Base-by-base conservation (phyloP, 164 flowering plant genomes). In the Liriodendron chinense region DNA sequence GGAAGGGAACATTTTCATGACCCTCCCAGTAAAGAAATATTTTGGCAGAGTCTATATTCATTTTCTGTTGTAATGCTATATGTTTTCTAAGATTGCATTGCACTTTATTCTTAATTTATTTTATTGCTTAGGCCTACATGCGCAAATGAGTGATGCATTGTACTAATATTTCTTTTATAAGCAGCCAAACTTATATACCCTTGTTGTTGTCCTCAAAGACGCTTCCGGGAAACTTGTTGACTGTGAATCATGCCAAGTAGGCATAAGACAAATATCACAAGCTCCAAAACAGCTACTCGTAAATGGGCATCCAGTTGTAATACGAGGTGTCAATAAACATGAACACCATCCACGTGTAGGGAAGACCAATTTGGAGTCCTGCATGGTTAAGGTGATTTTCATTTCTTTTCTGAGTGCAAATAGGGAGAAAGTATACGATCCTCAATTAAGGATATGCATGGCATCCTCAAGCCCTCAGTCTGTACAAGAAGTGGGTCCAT, bases 291-390 rank as follows among this genome's bases (percentile, higher is more conserved):
- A 92, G 83, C 80, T 96, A 59, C 94, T 96, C 68, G 89, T 96
- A 18, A 96, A 96, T 84, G 99, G 97, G 43, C 84, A 83, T 50
- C 96, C 98, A 22, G 87, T 94, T 24, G 74, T 88, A 24, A 89
- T 96, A 82, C 84, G 93, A 83, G 99, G 99, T 67, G 99, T 92
- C 62, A 96, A 96, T 82, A 88, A 96, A 83, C 99, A 96, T 81
- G 98, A 96, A 79, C 97, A 94, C 84, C 99, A 96, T 81, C 99
- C 99, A 48, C 93, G 97, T 63, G 68, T 91, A 12, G 98, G 99
- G 74, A 94, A 96, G 84, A 94, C 95, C 73, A 96, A 92, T 81
- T 66, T 96, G 78, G 98, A 96, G 76, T 84, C 93, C 69, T 96
- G 99, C 88, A 92, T 96, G 97, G 84, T 96, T 75, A 90, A 92